Evolutionary conservation across 345 rosid genomes (phyloP), one percentile per base, ranked within the genome.

Genomic region (Heritiera littoralis): DNA sequence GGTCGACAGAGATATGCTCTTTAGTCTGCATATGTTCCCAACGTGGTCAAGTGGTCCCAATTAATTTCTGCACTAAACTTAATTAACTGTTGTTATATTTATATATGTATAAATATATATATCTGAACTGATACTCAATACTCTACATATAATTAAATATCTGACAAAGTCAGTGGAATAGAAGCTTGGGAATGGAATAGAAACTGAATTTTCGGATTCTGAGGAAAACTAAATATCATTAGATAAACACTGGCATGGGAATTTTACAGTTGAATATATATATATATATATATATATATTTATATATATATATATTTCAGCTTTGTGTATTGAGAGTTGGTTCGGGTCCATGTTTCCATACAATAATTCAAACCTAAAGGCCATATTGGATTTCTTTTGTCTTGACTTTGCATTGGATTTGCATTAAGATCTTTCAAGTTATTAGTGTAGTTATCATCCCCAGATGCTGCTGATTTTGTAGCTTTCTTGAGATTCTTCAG

Each of bases 171-270:
- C 92, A 89, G 93, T 92, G 91, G 96, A 93, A 93, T 93, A 93
- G 98, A 93, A 93, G 92, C 92, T 89, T 78, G 89, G 83, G 93
- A 94, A 94, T 94, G 96, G 98, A 94, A 94, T 92, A 91, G 98
- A 94, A 94, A 81, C 94, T 69, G 94, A 74, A 84, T 79, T 84
- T 87, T 84, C 75, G 78, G 85, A 89, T 80, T 89, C 88, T 80
- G 89, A 86, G 88, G 72, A 73, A 52, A 32, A 32, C 67, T 54
- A 35, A 71, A 81, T 58, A 41, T 74, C 81, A 70, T 38, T 86
- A 83, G 73, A 69, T 73, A 64, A 80, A 80, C 80, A 72, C 81
- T 83, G 66, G 76, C 43, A 61, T 43, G 17, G 81, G 74, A 81
- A 73, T 80, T 83, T 75, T 7, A 40, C 75, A 30, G 67, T 76